Evolutionary conservation across 257 asterid genomes (phyloP).

Genomic region (Leptodermis oblonga): DNA sequence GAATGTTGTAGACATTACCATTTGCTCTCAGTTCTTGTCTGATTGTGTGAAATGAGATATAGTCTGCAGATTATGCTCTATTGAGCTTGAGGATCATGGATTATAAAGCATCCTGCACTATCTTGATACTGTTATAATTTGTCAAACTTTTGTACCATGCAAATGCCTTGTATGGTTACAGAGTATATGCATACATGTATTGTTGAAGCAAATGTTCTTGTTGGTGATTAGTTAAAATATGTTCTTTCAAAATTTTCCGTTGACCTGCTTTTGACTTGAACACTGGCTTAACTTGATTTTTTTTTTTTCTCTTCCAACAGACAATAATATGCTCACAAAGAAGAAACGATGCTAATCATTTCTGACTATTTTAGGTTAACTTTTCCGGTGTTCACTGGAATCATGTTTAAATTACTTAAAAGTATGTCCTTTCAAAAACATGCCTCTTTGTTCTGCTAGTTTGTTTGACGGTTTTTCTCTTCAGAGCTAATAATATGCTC

Average conservation of each 20-base stretch:
- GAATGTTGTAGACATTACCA: neutral
- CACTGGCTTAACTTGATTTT: neutral
- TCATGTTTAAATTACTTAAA: neutral
- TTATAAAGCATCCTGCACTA: neutral
- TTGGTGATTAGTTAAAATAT: neutral
- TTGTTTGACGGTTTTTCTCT: neutral
- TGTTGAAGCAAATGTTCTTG: neutral
- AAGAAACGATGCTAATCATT: neutral
- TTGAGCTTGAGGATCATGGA: neutral
- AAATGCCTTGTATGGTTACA: slow-evolving; percentile 2
- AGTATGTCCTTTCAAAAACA: neutral
- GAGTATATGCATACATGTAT: neutral
- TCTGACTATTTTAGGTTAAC: neutral
- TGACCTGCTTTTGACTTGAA: neutral
- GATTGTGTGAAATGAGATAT: neutral
- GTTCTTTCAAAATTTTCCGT: neutral
- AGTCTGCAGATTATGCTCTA: neutral
- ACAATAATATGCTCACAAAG: neutral
- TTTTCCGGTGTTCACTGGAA: neutral
- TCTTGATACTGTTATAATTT: neutral
- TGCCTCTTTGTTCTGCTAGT: neutral
- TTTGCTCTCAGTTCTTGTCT: neutral
- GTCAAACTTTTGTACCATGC: neutral
- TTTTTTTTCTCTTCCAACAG: neutral
- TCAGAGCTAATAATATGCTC: neutral